Evolutionary conservation across 1,284 basidiomycete genomes (phyloP), one percentile per base, ranked within the genome.

Genomic region (Coniferiporia weirii): DNA sequence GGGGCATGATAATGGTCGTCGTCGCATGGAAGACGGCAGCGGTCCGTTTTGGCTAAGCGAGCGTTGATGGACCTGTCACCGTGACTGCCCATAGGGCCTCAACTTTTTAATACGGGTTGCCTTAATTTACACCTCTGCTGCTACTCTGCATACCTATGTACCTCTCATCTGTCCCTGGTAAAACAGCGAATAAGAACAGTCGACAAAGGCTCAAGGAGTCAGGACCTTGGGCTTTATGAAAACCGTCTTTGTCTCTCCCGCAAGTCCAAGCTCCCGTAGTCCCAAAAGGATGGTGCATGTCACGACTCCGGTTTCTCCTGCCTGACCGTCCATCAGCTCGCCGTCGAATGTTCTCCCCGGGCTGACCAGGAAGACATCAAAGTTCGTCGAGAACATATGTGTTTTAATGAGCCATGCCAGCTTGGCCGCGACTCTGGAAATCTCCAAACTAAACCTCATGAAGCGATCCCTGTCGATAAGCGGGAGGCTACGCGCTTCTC

Each of bases 1-100:
- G 35, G 40, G 51, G 36, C 53, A 60, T 60, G 59, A 50, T 60
- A 38, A 46, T 59, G 52, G 58, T 59, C 46, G 57, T 54, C 52
- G 51, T 54, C 52, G 51, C 52, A 55, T 55, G 58, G 46, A 57
- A 35, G 36, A 32, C 56, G 35, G 48, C 46, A 32, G 36, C 45
- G 17, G 54, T 15, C 27, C 34, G 45, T 45, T 32, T 56, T 17
- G 17, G 54, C 46, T 19, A 19, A 38, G 32, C 44, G 19, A 32
- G 38, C 32, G 17, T 54, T 46, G 43, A 54, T 53, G 40, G 53
- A 34, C 44, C 44, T 46, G 44, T 46, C 44, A 46, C 44, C 27
- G 27, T 27, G 27, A 27, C 27, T 5, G 27, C 27, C n/a, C 3
- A 27, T 27, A 27, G 27, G 27, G 5, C 27, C 27, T 27, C 3